Base-by-base conservation (phyloP, 208 protist genomes). In the Leishmania lainsoni region DNA sequence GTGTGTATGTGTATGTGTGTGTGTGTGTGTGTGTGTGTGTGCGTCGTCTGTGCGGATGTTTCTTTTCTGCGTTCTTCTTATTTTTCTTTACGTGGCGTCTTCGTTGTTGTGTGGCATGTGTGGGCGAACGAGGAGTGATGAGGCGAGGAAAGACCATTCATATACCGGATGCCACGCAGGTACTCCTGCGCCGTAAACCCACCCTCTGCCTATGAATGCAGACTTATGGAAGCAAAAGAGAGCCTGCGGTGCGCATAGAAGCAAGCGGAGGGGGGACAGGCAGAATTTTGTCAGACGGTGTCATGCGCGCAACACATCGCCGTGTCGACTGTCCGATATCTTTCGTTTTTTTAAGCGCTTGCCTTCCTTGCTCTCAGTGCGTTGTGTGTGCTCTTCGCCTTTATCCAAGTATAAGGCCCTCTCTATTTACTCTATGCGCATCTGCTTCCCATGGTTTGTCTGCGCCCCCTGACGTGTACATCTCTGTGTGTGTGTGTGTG, bases 401-500 rank as follows among this genome's bases (percentile, higher is more conserved):
- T 39, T 39, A 39, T 39, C 35, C 35, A 39, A 39, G 35, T 39
- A 39, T 39, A 39, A 39, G 35, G 1, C 35, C 35, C 35, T 39
- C 35, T 39, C 35, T 45, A 32, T 65, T 63, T 48, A 32, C 42
- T 35, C 39, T 52, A 22, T 17, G 42, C 42, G 42, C 45, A 22
- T n/a, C 16, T 35, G 39, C 42, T 29, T 32, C 42, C 39, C 68
- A 72, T 20, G 68, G 16, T 29, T 29, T 52, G 20, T 52, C 42
- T 48, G 45, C 68, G 0, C 35, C 8, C 17, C 29, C 51, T 42
- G 22, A 16, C 35, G 32, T 14, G 48, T n/a, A 17, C 42, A 9
- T 51, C 3, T 75, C 22, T 56, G 54, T 80, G 39, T 75, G 59
- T 70, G 65, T 70, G 17, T 59, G 71, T 75, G 32, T 42, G 3